Conservation (phyloP, 768 basidiomycete genomes). For the Russula griseocarnosa region DNA sequence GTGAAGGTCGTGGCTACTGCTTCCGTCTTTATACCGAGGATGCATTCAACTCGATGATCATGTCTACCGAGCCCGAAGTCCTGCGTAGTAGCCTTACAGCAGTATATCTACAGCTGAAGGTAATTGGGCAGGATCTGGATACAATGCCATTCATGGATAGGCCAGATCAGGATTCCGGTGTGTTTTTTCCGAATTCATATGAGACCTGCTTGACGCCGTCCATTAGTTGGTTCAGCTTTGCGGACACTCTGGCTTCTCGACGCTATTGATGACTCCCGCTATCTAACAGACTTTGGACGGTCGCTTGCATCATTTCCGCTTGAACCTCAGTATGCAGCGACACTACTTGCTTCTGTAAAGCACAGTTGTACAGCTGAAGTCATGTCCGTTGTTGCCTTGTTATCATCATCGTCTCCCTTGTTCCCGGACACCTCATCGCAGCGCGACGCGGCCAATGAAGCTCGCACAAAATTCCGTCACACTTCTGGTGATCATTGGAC, state of each 20-base stretch:
- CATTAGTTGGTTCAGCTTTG: constrained; percentile 55
- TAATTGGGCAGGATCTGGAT: constrained; percentile 75
- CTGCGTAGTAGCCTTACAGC: constrained; percentile 80
- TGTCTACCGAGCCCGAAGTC: constrained; percentile 83
- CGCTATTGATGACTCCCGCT: constrained; percentile 64
- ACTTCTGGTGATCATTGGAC: constrained; percentile 89
- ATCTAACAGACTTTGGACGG: constrained; percentile 68
- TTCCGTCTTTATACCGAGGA: constrained; percentile 90
- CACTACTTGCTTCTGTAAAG: constrained; percentile 72
- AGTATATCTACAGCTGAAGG: constrained; percentile 81
- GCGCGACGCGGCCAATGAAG: constrained; percentile 66
- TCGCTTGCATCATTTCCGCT: constrained; percentile 90
- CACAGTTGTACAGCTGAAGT: constrained; percentile 73
- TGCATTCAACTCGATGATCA: constrained; percentile 60
- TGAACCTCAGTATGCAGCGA: constrained; percentile 78
- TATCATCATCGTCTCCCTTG: constrained; percentile 76
- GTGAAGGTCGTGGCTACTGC: constrained; percentile 86
- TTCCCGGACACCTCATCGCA: constrained; percentile 75
- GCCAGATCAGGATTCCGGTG: constrained; percentile 72
- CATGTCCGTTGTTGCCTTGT: constrained; percentile 77
- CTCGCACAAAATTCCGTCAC: constrained; percentile 75
- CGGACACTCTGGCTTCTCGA: constrained; percentile 74
- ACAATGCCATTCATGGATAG: constrained; percentile 85
- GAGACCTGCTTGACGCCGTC: not conserved
- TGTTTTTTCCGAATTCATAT: constrained; percentile 32